Evolutionary conservation across 371 early-diverging fungal species (phyloP).

Genomic region (Massospora cicadina): DNA sequence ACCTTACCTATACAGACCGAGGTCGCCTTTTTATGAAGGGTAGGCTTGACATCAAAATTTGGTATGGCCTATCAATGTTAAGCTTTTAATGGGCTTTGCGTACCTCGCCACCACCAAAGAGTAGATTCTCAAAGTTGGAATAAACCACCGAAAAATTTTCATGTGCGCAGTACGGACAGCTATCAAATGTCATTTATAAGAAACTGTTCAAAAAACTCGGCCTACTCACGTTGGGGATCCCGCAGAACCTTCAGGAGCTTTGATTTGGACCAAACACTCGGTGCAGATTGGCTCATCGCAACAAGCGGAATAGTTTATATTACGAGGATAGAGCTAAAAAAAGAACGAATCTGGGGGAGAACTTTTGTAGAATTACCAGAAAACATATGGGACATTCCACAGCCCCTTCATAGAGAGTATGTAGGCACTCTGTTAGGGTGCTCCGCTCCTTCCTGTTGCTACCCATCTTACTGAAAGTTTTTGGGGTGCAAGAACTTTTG

Average conservation of each 20-base stretch:
- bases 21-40: slow-evolving; percentile 4
- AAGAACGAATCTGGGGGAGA: not conserved
- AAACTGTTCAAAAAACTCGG: not conserved
- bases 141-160: slow-evolving; percentile 72
- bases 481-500: slow-evolving; percentile 15
- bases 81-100: not conserved
- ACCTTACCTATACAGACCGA: slow-evolving; percentile 26
- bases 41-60: not conserved
- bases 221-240: slow-evolving; percentile 21
- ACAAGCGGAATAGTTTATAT: slow-evolving; percentile 84
- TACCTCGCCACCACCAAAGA: slow-evolving; percentile 2
- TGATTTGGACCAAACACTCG: slow-evolving; percentile 86
- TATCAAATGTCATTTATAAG: slow-evolving; percentile 28
- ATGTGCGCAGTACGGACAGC: slow-evolving; percentile 78
- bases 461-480: slow-evolving; percentile 1
- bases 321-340: slow-evolving; percentile 63
- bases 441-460: slow-evolving; percentile 11
- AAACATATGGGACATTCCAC: slow-evolving; percentile 91
- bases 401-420: slow-evolving; percentile 31
- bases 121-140: slow-evolving; percentile 10
- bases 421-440: slow-evolving; percentile 14
- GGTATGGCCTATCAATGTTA: not conserved
- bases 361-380: slow-evolving; percentile 31
- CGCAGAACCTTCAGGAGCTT: slow-evolving; percentile 35
- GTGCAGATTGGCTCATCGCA: slow-evolving; percentile 91